Base-by-base conservation (phyloP, 257 asterid species). In the Primulina huaijiensis region DNA sequence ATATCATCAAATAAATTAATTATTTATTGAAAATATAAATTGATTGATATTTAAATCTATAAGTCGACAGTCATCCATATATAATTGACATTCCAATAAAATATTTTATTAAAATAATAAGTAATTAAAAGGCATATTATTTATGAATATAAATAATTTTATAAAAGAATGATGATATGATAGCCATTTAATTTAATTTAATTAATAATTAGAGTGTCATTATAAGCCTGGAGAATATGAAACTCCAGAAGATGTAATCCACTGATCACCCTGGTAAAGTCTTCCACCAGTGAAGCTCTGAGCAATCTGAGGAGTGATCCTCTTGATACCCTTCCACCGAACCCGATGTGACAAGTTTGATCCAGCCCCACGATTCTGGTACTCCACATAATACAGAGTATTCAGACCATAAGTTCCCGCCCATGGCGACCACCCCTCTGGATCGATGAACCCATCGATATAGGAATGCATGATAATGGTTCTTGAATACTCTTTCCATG, bases 401-500 rank as follows among this genome's bases (percentile, higher is more conserved):
- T 78, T 68, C 23, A 72, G 58, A 0, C 57, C 84, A 14, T 64
- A 74, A 5, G 23, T 58, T 6, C 77, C 85, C 17, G 40, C n/a
- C 89, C 92, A 84, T 2, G 81, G 77, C 0, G 87, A 37, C 87
- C 87, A 86, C 0, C 92, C 92, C 37, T 68, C 62, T 0, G 89
- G 87, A 25, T 73, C 64, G 12, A 86, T 76, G 67, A 78, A 74
- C 0, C 55, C 73, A 0, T 62, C 87, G 14, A 86, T 74, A 43
- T 71, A 4, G 0, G 84, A 65, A 2, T 82, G 75, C 80, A 86
- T 80, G 73, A 87, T 71, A 25, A 85, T 82, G 14, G 93, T 87
- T 57, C 84, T 83, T 0, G 90, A 83, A 66, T 53, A 78, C 21
- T 57, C 65, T 77, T 87, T 87, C 93, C 90, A 85, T 0, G 93